Conservation (phyloP, 1,284 basidiomycete species). For the Ceratobasidium theobromae region DNA sequence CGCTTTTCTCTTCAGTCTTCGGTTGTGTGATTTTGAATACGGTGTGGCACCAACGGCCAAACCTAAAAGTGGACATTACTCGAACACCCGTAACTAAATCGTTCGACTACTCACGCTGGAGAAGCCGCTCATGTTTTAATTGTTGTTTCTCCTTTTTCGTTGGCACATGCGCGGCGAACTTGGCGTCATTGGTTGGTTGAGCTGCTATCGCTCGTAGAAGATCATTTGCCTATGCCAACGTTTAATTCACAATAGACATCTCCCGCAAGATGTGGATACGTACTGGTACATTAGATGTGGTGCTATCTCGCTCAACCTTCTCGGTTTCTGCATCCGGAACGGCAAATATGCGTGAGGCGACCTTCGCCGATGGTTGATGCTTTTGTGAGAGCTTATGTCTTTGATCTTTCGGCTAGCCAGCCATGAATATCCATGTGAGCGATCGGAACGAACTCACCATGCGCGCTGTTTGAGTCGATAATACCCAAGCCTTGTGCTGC, state of each 20-base stretch:
- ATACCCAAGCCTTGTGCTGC: too few species aligned
- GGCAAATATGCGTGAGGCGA: conserved; percentile 8
- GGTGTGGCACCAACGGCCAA: conserved; percentile 56
- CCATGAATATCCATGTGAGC: neutral
- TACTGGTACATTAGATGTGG: neutral
- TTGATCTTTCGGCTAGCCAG: conserved; percentile 19
- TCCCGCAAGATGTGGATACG: neutral
- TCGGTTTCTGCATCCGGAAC: conserved; percentile 12
- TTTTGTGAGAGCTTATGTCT: conserved; percentile 14
- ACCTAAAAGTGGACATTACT: conserved; percentile 47
- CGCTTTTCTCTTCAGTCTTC: conserved; percentile 69
- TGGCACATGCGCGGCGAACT: conserved; percentile 41
- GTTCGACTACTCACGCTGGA: conserved; percentile 53
- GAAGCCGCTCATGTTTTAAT: conserved; percentile 64
- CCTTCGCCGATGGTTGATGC: conserved; percentile 18
- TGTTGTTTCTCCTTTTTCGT: conserved; percentile 73
- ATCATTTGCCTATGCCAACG: conserved; percentile 50
- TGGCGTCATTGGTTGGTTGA: conserved; percentile 10
- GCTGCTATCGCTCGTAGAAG: conserved; percentile 46
- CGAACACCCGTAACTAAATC: neutral
- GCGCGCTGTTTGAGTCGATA: neutral
- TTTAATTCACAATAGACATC: neutral
- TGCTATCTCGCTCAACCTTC: neutral
- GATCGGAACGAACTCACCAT: neutral
- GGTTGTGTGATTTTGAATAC: conserved; percentile 73